Base-by-base conservation (phyloP, 371 early-diverging fungal genomes). In the Haplosporangium sp. region DNA sequence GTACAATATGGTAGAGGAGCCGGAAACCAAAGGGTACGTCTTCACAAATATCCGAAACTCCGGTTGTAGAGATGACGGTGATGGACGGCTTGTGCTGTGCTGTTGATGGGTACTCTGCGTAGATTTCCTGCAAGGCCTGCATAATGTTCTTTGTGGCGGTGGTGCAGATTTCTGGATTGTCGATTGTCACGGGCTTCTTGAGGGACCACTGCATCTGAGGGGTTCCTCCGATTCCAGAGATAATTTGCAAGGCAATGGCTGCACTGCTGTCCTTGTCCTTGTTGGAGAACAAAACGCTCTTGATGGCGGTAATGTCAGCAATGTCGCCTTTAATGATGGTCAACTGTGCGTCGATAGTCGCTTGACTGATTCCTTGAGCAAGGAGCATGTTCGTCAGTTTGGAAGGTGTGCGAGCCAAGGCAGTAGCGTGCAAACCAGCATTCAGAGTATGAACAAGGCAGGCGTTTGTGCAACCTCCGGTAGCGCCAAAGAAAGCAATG, bases 401-500 rank as follows among this genome's bases (percentile, higher is more conserved):
- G 11, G 68, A 72, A 7, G 76, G 74, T 18, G 74, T 74, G 41
- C 74, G 74, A 16, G 69, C 74, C 16, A 74, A 50, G n/a, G 74
- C 74, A 2, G 68, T 68, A 23, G 74, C 74, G 29, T 74, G 59
- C 36, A 55, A 40, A 7, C 74, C 74, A 13, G 74, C 68, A n/a
- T 74, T 74, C 23, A 74, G 46, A 18, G 74, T 68, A 36, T 74
- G 69, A n/a, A 55, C 55, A 29, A 74, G 60, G 14, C 67, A 63
- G n/a, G 74, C 74, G 42, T 74, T 74, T 43, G 74, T 59, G 56
- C 74, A 74, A 18, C 74, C 74, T 4, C 74, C 74, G 0, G 74
- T 74, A n/a, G 74, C 74, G 9, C 74, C 74, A 37, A 74, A 74
- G 68, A 74, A 74, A 11, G 74, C 74, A 20, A 68, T 50, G 50